Base-by-base conservation (phyloP, 768 basidiomycete species). In the Serendipita indica region DNA sequence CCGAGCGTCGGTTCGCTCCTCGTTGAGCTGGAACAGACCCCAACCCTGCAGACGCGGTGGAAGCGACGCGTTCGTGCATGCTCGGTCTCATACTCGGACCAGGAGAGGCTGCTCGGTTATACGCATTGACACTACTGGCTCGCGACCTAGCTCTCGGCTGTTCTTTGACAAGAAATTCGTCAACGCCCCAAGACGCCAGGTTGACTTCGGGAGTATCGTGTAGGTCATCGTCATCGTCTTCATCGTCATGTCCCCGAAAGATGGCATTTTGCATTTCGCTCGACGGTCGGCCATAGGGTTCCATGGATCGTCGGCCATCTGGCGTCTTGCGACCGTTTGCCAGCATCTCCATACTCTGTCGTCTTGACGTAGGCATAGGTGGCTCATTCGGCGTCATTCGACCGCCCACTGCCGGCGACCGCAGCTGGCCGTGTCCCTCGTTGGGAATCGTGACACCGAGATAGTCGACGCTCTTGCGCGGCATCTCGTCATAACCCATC, bases 181-280 rank as follows among this genome's bases (percentile, higher is more conserved):
- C 84, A 25, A 91, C 74, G 2, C 89, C 89, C 88, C 86, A 91
- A 16, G 86, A 89, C 2, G 83, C 75, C 60, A 90, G 73, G 69
- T 89, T 87, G 27, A 89, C 84, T 65, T 89, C 89, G 32, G 84
- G 59, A 25, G 76, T 78, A 32, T 77, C 75, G 39, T 75, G 78
- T 16, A 70, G 70, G 41, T 74, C 75, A 39, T 74, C 75, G 25
- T 75, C 75, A 3, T 78, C 74, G 12, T 64, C 60, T 4, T 77
- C 77, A 16, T 62, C 60, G 0, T 78, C 77, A 4, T 78, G 78
- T 16, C 77, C 78, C 1, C 39, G 34, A 30, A 54, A 54, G 20
- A 54, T 54, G 22, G 49, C n/a, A 4, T 28, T 28, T 18, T 54
- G 20, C 4, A 54, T 7, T 54, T 54, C 49, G 49, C 49, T 54